Conservation (phyloP, 2,329 filamentous ascomycete genomes). For the Penicillium occitanis region DNA sequence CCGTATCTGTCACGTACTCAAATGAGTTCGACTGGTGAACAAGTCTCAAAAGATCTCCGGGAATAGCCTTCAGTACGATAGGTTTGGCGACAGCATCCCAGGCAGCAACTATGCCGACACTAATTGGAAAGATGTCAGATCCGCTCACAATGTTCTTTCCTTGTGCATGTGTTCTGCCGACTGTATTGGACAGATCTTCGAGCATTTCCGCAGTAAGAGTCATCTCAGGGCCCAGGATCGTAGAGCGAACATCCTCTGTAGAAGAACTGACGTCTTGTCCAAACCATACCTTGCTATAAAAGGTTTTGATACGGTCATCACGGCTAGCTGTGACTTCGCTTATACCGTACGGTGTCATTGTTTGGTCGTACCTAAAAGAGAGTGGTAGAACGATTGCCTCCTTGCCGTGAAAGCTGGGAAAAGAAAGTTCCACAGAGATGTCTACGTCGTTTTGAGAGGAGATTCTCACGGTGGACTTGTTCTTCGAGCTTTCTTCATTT, state of each 20-base stretch:
- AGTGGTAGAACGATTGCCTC: background rate
- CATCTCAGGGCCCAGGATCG: conserved; percentile 5
- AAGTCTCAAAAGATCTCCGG: conserved; percentile 86
- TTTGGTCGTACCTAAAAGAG: background rate
- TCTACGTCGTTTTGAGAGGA: background rate
- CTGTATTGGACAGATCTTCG: background rate
- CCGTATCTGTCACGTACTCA: conserved; percentile 95
- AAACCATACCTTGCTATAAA: conserved; percentile 98
- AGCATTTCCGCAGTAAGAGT: conserved; percentile 3
- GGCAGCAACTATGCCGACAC: conserved; percentile 3
- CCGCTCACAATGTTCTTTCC: background rate
- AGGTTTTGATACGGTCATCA: conserved; percentile 98
- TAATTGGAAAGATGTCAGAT: background rate
- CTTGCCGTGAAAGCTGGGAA: background rate
- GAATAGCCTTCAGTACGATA: background rate
- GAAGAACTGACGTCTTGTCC: conserved; percentile 45
- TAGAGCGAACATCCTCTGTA: background rate
- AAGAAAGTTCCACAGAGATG: background rate
- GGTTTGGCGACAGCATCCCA: conserved; percentile 5
- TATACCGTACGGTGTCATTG: background rate
- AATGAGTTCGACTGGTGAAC: conserved; percentile 97
- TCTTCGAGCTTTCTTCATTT: background rate
- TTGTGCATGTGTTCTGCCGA: background rate
- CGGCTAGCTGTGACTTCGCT: conserved; percentile 71
- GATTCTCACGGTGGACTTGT: background rate